Evolutionary conservation across 2,329 filamentous ascomycete species (phyloP), one percentile per base, ranked within the genome.

Genomic region (Beauveria caledonica): DNA sequence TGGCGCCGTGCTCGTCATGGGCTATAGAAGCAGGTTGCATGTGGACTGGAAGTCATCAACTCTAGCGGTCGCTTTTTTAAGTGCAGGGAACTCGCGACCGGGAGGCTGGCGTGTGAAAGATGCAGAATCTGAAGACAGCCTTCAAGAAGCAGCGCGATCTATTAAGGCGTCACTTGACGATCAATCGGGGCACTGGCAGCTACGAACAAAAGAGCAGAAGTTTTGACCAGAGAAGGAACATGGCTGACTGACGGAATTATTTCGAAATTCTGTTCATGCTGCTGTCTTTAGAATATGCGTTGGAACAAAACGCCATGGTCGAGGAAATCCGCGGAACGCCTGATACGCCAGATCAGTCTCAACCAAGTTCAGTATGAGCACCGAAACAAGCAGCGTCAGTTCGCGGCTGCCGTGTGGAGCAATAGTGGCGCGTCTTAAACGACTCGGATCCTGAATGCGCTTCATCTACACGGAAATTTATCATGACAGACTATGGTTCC

Each of bases 291-390:
- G 3, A 29, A 19, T 25, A 2, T 48, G 13, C 11, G 70, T 64
- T 11, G 66, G 61, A 19, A 66, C 53, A 29, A 68, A 71, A 3
- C 71, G 68, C 67, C 69, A 72, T 2, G 52, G 63, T 7, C 50
- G 60, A 3, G 65, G 49, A 58, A 68, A 67, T 6, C 60, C 62
- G 36, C 65, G 65, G 0, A 68, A 65, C 23, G 63, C 63, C 44
- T 62, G 63, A 17, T 82, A 82, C 0, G 78, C 79, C 59, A 82
- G 67, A 1, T 78, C 71, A 5, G 74, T 73, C 60, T 82, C 79
- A 0, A 81, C 69, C 8, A 82, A 67, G 0, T 74, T 71, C 21
- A 81, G 66, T 11, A 81, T 66, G 36, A 78, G 68, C n/a, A 77
- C 74, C 1, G 78, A 68, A 15, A 74, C 77, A 9, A 81, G 65